Evolutionary conservation across 306 rosid species (phyloP).

Genomic region (Vigna hirtella): DNA sequence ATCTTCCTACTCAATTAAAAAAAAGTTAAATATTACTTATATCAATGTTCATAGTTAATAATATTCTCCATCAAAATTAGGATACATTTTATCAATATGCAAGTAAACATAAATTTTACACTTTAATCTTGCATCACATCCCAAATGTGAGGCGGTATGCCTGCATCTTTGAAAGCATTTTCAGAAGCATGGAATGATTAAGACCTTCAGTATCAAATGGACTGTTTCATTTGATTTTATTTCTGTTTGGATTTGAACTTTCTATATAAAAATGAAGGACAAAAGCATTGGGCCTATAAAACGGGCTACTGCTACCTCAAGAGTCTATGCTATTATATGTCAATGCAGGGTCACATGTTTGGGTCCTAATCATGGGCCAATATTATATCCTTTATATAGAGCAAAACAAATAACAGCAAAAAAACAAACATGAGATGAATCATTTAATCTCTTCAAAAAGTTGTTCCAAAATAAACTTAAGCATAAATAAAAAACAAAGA

Average conservation of each 20-base stretch:
- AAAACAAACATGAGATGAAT: background rate
- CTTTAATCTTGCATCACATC: too few relatives aligned
- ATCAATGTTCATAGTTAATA: too few relatives aligned
- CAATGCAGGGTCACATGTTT: background rate
- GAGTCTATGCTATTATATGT: background rate
- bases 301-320: background rate
- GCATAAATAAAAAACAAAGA: too few relatives aligned
- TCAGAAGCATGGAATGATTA: background rate
- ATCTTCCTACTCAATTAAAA: too few relatives aligned
- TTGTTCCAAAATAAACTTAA: background rate
- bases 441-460: background rate
- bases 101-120: too few relatives aligned
- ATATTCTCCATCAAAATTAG: too few relatives aligned
- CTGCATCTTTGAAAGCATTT: too few relatives aligned
- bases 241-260: background rate
- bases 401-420: too few relatives aligned
- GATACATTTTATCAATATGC: too few relatives aligned
- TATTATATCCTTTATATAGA: background rate
- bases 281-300: background rate
- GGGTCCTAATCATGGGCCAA: background rate
- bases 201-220: background rate
- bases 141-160: too few relatives aligned
- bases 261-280: background rate
- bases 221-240: too few relatives aligned
- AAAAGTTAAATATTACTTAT: too few relatives aligned